Evolutionary conservation across 257 asterid species (phyloP), one percentile per base, ranked within the genome.

Genomic region (Nicotiana paniculata): DNA sequence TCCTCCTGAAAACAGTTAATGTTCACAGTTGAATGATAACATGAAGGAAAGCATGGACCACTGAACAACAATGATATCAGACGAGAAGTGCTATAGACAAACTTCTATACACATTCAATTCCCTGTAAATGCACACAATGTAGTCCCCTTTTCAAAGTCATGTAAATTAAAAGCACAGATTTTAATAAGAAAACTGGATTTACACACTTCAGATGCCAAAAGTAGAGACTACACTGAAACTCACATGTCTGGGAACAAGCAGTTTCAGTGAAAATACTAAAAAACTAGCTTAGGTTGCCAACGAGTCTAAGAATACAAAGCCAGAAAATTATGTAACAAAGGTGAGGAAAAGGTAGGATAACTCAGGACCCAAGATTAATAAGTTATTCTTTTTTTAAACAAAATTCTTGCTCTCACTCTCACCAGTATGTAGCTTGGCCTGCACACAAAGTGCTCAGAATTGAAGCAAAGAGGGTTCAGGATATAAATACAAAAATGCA

Each of bases 1-100:
- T 87, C 95, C 85, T 89, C 97, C 94, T 93, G 90, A 43, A 86
- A 77, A 46, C 8, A 78, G 37, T 66, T 11, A 55, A 64, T 69
- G 39, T 43, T 75, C 59, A 26, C 35, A n/a, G 75, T 30, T 15
- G 32, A 26, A 15, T 39, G 13, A 64, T 46, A 48, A 16, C 17
- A 63, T 46, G 35, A 64, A n/a, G 59, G 77, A 64, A 33, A 63
- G 39, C 33, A 46, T 4, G 13, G 59, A 1, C 59, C 11, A 12
- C 61, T 72, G 46, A 72, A 72, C 78, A 43, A 46, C 18, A 43
- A 46, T 43, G 78, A 43, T 70, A 70, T 24, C 17, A 72, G 0
- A 43, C 9, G 30, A 70, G 77, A 37, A 37, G 21, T 11, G 37
- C 78, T 9, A 72, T 30, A 11, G 35, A 72, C 12, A 72, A 72